Evolutionary conservation across 805 yeast species (phyloP), one percentile per base, ranked within the genome.

Genomic region (Saccharomyces cerevisiae): DNA sequence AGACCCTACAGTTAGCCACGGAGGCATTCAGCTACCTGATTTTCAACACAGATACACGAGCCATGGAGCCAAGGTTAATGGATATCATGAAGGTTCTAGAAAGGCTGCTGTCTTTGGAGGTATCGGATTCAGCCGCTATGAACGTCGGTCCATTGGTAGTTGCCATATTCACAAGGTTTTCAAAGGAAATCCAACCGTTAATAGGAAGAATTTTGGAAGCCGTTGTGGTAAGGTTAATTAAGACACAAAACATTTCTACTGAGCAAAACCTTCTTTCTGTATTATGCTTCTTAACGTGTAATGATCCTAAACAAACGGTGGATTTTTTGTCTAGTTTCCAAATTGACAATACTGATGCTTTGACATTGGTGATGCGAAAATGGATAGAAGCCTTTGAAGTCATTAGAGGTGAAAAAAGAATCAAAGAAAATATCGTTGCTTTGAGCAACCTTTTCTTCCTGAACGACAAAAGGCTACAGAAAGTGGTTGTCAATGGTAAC

Each of bases 361-460:
- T 90, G 9, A 72, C 73, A 26, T 69, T 78, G 2, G 80, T 89
- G 1, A 67, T 92, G 51, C 84, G 85, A 1, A 84, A 87, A 51
- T 94, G 98, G 98, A 78, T 92, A 50, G 81, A 80, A 27, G 79
- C 89, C 2, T 91, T 89, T 69, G 92, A 88, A 61, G 82, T 85
- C 1, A 79, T 91, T 43, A 76, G 92, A 56, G 97, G 97, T 0
- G 83, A 78, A 54, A 87, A 83, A 28, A 82, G 82, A 55, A 89
- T 91, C 50, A 76, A 80, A 57, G 81, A 74, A 51, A 79, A 78
- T 62, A 78, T 87, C n/a, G 65, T 79, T 29, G 96, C 97, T 0
- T 74, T 94, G 46, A 83, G 82, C 31, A 80, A 80, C 53, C 72
- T 94, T 0, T 89, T 77, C 62, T 73, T 79, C 29, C 70, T 85